Percentiles rank a stretch among this genome's conserved stretches.
These are phyloP conservation scores for Rhipidocladum racemiflorum DNA, from an alignment of 176 grass and related monocot genomes.

Conservation along the genomic window DNA sequence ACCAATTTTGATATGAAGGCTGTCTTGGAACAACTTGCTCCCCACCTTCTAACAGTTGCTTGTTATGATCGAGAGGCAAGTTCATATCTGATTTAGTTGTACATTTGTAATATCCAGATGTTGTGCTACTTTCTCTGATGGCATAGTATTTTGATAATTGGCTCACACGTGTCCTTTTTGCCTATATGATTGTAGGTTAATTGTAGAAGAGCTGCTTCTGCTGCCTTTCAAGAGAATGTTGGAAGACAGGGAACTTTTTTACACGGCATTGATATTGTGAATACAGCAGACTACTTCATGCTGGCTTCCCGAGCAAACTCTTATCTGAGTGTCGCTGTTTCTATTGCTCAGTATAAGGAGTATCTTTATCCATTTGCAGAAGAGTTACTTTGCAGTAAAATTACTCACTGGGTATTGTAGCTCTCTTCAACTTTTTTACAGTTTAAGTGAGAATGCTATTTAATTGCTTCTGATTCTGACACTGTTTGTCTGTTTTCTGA, in stretches of 20 bases:
- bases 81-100: constrained; percentile 35
- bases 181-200: constrained; percentile 66
- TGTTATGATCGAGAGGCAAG: constrained; percentile 98
- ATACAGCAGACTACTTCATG: constrained; percentile 86
- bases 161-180: constrained; percentile 28
- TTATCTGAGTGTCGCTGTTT: constrained; percentile 80
- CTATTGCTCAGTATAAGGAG: constrained; percentile 70
- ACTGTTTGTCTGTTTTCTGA: constrained; percentile 32
- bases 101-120: constrained; percentile 13
- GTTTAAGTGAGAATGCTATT: constrained; percentile 17
- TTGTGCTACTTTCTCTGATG: constrained; percentile 11
- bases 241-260: constrained; percentile 87
- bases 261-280: constrained; percentile 94
- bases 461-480: neutral
- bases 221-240: constrained; percentile 99
- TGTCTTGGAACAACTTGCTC: constrained; percentile 82
- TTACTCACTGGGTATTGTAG: constrained; percentile 79
- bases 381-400: constrained; percentile 82
- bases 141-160: constrained; percentile 19
- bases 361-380: constrained; percentile 90
- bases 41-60: constrained; percentile 80
- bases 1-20: constrained; percentile 79
- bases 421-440: constrained; percentile 18
- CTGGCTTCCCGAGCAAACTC: constrained; percentile 88
- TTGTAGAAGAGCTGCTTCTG: constrained; percentile 97